These are phyloP conservation scores for Pogostemon cablin DNA, from an alignment of 257 asterid species.

Conservation along the genomic window DNA sequence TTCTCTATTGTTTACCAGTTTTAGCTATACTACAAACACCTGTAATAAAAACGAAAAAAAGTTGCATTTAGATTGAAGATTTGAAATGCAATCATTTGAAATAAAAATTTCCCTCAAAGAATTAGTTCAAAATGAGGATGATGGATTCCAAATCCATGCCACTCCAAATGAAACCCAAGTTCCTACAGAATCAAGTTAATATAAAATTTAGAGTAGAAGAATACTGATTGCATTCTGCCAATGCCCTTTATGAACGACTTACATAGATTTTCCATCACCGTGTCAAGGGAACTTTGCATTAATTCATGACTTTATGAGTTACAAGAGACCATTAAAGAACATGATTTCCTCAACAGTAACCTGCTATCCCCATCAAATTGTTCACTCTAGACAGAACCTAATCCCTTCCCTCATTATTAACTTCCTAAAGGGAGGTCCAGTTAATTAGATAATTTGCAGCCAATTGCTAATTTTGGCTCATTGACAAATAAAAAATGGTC, in stretches of 20 bases:
- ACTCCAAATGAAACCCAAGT: conserved; percentile 2
- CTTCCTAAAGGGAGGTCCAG: not conserved
- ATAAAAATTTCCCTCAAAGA: not conserved
- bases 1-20: not conserved
- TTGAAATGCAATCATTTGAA: not conserved
- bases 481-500: not conserved
- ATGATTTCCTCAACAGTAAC: not conserved
- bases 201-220: not conserved
- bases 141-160: not conserved
- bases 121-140: not conserved
- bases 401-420: not conserved
- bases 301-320: not conserved
- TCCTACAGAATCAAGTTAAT: not conserved
- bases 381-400: not conserved
- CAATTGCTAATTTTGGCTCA: not conserved
- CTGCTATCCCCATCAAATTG: not conserved
- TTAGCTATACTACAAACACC: not conserved
- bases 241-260: not conserved
- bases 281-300: not conserved
- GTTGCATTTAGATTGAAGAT: not conserved
- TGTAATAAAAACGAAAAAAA: not conserved
- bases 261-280: not conserved
- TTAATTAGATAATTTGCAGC: not conserved
- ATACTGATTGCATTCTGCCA: not conserved
- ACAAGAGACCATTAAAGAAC: not conserved